Evolutionary conservation across 1,284 basidiomycete genomes (phyloP), one percentile per base, ranked within the genome.

Genomic region (Irpex sp.): DNA sequence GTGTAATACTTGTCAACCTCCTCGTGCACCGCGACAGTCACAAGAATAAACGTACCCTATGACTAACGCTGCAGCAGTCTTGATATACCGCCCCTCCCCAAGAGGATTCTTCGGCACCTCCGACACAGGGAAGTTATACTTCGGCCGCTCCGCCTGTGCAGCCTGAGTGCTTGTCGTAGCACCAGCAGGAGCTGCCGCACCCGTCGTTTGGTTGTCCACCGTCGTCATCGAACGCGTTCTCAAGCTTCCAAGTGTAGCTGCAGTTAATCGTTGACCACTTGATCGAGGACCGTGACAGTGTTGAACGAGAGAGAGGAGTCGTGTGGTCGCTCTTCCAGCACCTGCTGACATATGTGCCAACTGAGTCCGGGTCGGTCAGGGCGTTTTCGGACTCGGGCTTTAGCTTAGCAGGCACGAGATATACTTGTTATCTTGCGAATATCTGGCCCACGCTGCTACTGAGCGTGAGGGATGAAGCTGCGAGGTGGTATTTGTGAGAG

Each of bases 31-130:
- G 52, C 48, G 21, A 37, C 59, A 62, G 26, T 34, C 6, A 31
- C 13, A 31, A 48, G 15, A 5, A 44, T 8, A 51, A n/a, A 73
- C 82, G 57, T 64, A 88, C 89, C 90, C 91, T 66, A 93, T 93
- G 60, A 93, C 82, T 58, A 93, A 77, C 2, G 87, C 88, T 4
- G 82, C 91, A 0, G 91, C 90, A 0, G 85, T 88, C 72, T 82
- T 80, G 72, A 96, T 93, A 70, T 82, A 86, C 26, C 77, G 80
- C 1, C 87, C 88, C 63, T 90, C 83, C 1, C 89, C 88, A 0
- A 92, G 77, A 13, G 87, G 86, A 69, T 89, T 88, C 58, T 72
- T 68, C 1, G 88, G 87, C 15, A 87, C 72, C 2, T 83, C 79
- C 0, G 88, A 88, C 44, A 83, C 64, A 2, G 81, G 74, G 71